Evolutionary conservation across 306 rosid species (phyloP), one percentile per base, ranked within the genome.

Genomic region (Prunus salicina): DNA sequence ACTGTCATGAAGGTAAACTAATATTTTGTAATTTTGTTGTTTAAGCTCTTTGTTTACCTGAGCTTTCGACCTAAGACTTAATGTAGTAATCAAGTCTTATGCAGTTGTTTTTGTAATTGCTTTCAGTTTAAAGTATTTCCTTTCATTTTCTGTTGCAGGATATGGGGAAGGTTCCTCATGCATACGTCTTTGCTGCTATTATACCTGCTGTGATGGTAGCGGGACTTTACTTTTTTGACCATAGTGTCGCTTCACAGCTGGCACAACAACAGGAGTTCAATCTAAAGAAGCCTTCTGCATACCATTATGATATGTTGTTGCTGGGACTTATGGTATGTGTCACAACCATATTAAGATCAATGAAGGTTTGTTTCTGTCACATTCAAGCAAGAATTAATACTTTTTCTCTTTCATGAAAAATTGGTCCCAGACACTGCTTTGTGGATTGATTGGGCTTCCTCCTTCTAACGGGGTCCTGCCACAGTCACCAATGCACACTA

Each of bases 401-500:
- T 81, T 61, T 79, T 57, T 62, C 12, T 71, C 62, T 72, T 51
- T 12, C 53, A 38, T 65, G 38, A 67, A 72, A 70, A 84, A 81
- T 30, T 79, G 46, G 51, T 67, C 65, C 50, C 82, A 93, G 98
- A 91, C 97, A 10, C 80, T 93, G 82, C 89, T 94, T 69, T 94
- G 96, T 69, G 98, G 97, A 55, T 80, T 94, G 72, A 63, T 94
- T 69, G 98, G 97, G 30, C 74, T 94, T 32, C 97, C 98, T 51
- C 97, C 97, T 79, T 90, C 96, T 25, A 94, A 94, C 74, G 98
- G 98, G 52, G 98, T 91, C 68, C 78, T 94, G 47, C 98, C 98
- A 34, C 98, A 94, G 81, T 89, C 98, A 18, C 98, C 98, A 38
- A 89, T 94, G 98, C 98, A 94, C 86, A 86, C 97, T 24, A 91